Evolutionary conservation across 1,284 basidiomycete genomes (phyloP).

Genomic region (Xerocomus minutiporus): DNA sequence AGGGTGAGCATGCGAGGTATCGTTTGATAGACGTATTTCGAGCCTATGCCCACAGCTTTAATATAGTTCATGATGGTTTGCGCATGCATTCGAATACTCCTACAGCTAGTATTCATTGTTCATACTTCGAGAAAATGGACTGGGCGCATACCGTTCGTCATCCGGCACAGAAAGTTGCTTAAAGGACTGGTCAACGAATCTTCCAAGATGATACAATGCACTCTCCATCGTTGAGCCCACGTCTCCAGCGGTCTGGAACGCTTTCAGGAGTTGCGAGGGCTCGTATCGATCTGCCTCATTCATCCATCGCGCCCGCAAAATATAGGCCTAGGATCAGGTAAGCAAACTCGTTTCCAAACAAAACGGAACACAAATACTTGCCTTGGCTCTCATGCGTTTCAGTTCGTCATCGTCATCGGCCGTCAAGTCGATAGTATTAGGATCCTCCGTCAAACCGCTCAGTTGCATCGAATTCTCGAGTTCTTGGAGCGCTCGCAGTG

Average conservation of each 20-base stretch:
- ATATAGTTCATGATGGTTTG: conserved; percentile 69
- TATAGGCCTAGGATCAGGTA: conserved; percentile 56
- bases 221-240: conserved; percentile 70
- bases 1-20: conserved; percentile 92
- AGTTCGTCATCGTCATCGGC: conserved; percentile 45
- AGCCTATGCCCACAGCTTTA: conserved; percentile 76
- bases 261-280: conserved; percentile 39
- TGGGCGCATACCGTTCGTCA: conserved; percentile 42
- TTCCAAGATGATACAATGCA: conserved; percentile 80
- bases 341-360: conserved; percentile 1
- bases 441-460: conserved; percentile 39
- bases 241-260: conserved; percentile 19
- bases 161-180: conserved; percentile 51
- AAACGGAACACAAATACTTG: conserved; percentile 24
- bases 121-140: not conserved
- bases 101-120: conserved; percentile 26
- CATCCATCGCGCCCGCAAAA: conserved; percentile 92
- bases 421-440: conserved; percentile 54
- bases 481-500: conserved; percentile 84
- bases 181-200: conserved; percentile 79
- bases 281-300: conserved; percentile 85
- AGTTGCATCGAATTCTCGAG: conserved; percentile 74
- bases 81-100: conserved; percentile 56
- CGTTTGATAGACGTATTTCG: conserved; percentile 96
- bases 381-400: conserved; percentile 69